Percentiles rank a stretch among this genome's conserved stretches.
These are phyloP conservation scores for Petunia secreta DNA, from an alignment of 257 asterid genomes.

Conservation along the genomic window DNA sequence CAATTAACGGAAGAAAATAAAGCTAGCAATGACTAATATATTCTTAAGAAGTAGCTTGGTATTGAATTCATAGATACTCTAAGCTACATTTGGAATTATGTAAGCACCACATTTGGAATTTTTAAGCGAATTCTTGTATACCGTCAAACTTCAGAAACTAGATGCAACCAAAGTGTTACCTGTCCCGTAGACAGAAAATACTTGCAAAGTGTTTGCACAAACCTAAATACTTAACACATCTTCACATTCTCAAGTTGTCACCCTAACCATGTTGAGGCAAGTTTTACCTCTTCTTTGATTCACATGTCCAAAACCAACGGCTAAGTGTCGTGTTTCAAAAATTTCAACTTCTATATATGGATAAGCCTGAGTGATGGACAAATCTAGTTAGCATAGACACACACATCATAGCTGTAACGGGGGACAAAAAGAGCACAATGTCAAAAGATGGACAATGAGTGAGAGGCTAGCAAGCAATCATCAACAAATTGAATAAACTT, in stretches of 20 bases:
- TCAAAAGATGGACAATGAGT: constrained; percentile 41
- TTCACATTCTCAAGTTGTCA: too few species aligned
- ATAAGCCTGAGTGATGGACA: constrained; percentile 21
- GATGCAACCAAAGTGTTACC: too few species aligned
- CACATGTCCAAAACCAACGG: not conserved
- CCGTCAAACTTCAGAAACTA: too few species aligned
- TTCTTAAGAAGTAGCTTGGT: too few species aligned
- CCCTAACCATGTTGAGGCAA: too few species aligned
- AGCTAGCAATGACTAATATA: not conserved
- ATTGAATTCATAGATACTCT: too few species aligned
- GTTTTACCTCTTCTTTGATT: not conserved
- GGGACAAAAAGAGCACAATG: constrained; percentile 32
- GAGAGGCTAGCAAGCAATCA: constrained; percentile 49
- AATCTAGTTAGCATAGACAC: constrained; percentile 35
- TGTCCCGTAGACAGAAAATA: too few species aligned
- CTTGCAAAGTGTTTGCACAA: too few species aligned
- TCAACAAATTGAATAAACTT: constrained; percentile 61
- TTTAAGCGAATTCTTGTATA: too few species aligned
- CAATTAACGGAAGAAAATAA: not conserved
- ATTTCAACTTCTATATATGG: not conserved
- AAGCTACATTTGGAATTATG: too few species aligned
- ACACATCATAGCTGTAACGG: constrained; percentile 49
- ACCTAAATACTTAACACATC: too few species aligned
- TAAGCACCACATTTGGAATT: too few species aligned
- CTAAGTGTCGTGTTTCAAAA: not conserved